Percentiles rank a stretch among this genome's conserved stretches.
Conservation (phyloP, 2,329 filamentous ascomycete genomes). For the Trichoderma asperellum region DNA sequence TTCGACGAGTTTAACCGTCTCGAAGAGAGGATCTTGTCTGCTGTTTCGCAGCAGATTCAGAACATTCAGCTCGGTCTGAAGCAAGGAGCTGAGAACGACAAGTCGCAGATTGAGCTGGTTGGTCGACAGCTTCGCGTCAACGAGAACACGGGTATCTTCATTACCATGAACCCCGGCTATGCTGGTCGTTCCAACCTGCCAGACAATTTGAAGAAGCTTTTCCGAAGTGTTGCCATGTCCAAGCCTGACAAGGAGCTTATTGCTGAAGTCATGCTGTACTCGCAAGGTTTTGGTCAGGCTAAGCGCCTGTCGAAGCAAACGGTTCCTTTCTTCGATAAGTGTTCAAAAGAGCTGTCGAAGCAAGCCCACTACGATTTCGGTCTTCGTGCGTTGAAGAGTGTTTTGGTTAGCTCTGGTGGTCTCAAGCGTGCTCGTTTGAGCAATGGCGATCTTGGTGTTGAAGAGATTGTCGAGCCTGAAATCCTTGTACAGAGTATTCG, state of each 20-base stretch:
- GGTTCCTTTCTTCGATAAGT: slow-evolving; percentile 97
- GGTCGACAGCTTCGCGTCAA: slow-evolving; percentile 90
- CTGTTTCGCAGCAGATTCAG: slow-evolving; percentile 98
- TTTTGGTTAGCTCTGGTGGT: slow-evolving; percentile 95
- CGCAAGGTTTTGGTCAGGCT: slow-evolving; percentile 96
- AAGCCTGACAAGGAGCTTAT: slow-evolving; percentile 99
- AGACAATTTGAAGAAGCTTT: slow-evolving; percentile 99
- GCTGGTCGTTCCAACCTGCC: slow-evolving; percentile 96
- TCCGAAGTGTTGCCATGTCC: slow-evolving; percentile 99
- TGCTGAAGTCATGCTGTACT: slow-evolving; percentile 99
- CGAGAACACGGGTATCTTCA: slow-evolving; percentile 95
- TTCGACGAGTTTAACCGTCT: slow-evolving; percentile 99
- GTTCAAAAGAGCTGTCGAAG: slow-evolving; percentile 79
- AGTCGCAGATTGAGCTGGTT: slow-evolving; percentile 90
- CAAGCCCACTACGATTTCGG: slow-evolving; percentile 99
- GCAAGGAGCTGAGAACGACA: slow-evolving; percentile 78
- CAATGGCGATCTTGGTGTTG: slow-evolving; percentile 61
- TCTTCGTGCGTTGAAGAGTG: slow-evolving; percentile 95
- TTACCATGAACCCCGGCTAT: slow-evolving; percentile 99
- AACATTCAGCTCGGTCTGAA: slow-evolving; percentile 97
- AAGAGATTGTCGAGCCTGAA: slow-evolving; percentile 85
- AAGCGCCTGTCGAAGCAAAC: slow-evolving; percentile 93
- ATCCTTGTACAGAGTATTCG: slow-evolving; percentile 98
- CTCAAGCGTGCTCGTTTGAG: slow-evolving; percentile 82
- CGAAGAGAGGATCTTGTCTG: slow-evolving; percentile 95